These are phyloP conservation scores for Tetrahymena malaccensis DNA, from an alignment of 73 alveolate genomes.

Conservation along the genomic window DNA sequence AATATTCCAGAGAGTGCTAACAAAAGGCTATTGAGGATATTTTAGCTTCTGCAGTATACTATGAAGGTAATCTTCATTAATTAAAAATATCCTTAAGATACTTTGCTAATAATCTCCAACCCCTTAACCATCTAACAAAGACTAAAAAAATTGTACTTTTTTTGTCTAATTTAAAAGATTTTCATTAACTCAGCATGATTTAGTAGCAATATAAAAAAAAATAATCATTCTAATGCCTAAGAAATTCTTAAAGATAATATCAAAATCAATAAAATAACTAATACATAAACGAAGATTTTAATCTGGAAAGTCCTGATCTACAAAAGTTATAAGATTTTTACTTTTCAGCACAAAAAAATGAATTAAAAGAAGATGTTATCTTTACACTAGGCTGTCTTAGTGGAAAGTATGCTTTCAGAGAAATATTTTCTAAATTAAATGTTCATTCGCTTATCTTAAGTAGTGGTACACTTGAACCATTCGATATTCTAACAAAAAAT, in stretches of 20 bases:
- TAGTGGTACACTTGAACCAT: conserved; percentile 91
- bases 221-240: not conserved
- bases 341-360: not conserved
- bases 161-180: not conserved
- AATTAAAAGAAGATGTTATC: not conserved
- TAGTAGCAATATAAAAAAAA: not conserved
- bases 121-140: not conserved
- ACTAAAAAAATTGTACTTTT: not conserved
- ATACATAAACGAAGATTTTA: not conserved
- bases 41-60: not conserved
- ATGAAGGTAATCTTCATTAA: not conserved
- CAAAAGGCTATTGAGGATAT: not conserved
- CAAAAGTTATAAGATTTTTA: not conserved
- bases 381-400: not conserved
- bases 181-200: not conserved
- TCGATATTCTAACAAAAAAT: conserved; percentile 9
- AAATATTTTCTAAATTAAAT: not conserved
- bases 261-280: not conserved
- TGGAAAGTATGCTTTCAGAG: not conserved
- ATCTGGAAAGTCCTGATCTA: not conserved
- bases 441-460: conserved; percentile 61
- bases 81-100: not conserved
- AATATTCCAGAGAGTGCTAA: not conserved
- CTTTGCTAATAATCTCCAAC: not conserved
- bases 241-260: not conserved